Base-by-base conservation (phyloP, 176 grass and related monocot genomes). In the Otatea glauca region DNA sequence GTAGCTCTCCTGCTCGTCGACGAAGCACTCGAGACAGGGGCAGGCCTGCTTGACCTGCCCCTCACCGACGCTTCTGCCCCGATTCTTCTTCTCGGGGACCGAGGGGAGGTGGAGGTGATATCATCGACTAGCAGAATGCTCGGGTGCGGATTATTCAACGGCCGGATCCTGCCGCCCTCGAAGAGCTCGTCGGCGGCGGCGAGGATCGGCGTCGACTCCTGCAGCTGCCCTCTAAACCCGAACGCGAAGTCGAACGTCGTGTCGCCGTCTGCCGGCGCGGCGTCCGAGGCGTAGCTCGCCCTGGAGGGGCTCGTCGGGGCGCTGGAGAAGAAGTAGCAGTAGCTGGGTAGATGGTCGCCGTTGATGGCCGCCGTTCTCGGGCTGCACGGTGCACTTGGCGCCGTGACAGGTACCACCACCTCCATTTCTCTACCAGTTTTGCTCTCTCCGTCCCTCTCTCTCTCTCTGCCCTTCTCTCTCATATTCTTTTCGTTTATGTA, bases 141-240 rank as follows among this genome's bases (percentile, higher is more conserved):
- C 2, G 49, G 75, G 62, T 76, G 85, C 60, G 88, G 73, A 47
- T 45, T 67, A 61, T 88, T 94, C 29, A 96, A 68, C 38, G 97
- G 93, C 13, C 94, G 92, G 80, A 99, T 94, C 81, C 86, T 91
- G 3, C 97, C 97, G 44, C 94, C 92, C 89, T 99, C 97, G 93
- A 99, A 99, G 62, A 99, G 97, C 88, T 99, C 97, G 63, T 99
- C 97, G 42, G 97, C 97, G 20, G 86, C 88, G 20, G 92, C 92
- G 35, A 97, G 74, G 54, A 81, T 78, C 54, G 82, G 88, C 68
- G 76, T 54, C 25, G 76, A 75, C 44, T 84, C 86, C 34, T 53
- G 41, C 24, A 84, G 79, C 75, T 90, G 89, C 5, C 87, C 82
- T 55, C 85, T 86, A 60, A 97, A 94, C 25, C 88, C 88, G 6